Evolutionary conservation across 139 green algal species (phyloP).

Genomic region (Chlamydomonas asymmetrica): DNA sequence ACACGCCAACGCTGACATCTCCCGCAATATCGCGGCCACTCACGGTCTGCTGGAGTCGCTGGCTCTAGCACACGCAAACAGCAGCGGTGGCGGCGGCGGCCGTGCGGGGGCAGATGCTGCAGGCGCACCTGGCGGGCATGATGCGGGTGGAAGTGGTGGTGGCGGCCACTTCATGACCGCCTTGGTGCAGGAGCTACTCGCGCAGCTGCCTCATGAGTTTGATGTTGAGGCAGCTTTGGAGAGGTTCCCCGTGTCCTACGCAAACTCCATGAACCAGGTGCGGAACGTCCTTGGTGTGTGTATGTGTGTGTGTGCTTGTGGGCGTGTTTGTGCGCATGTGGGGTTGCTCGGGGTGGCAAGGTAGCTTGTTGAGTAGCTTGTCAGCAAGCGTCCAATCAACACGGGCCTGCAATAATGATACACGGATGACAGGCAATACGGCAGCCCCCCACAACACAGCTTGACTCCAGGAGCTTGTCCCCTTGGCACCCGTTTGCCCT

Average conservation of each 20-base stretch:
- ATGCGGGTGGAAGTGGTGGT: constrained; percentile 35
- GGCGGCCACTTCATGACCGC: constrained; percentile 7
- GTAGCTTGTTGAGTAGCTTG: too few relatives aligned
- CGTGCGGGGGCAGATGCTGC: background rate
- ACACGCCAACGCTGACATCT: constrained; percentile 71
- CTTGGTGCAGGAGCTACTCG: constrained; percentile 50
- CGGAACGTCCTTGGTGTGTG: background rate
- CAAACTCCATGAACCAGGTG: constrained; percentile 71
- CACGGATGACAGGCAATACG: too few relatives aligned
- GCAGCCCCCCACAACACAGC: too few relatives aligned
- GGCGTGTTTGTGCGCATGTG: background rate
- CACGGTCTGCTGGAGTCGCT: too few relatives aligned
- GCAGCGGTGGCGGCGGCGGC: constrained; percentile 8
- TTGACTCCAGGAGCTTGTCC: too few relatives aligned
- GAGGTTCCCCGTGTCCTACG: constrained; percentile 59
- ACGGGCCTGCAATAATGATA: too few relatives aligned
- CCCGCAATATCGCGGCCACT: constrained; percentile 49
- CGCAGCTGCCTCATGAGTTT: constrained; percentile 54
- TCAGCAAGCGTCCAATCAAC: too few relatives aligned
- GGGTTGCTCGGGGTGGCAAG: too few relatives aligned
- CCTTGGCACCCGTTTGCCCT: background rate
- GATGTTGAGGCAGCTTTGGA: constrained; percentile 53
- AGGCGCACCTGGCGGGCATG: background rate
- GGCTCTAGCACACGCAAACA: background rate
- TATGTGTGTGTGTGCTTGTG: too few relatives aligned